Percentiles rank a stretch among this genome's conserved stretches.
These are phyloP conservation scores for Aspergillus sp. DNA, from an alignment of 2,329 filamentous ascomycete species.

Conservation along the genomic window DNA sequence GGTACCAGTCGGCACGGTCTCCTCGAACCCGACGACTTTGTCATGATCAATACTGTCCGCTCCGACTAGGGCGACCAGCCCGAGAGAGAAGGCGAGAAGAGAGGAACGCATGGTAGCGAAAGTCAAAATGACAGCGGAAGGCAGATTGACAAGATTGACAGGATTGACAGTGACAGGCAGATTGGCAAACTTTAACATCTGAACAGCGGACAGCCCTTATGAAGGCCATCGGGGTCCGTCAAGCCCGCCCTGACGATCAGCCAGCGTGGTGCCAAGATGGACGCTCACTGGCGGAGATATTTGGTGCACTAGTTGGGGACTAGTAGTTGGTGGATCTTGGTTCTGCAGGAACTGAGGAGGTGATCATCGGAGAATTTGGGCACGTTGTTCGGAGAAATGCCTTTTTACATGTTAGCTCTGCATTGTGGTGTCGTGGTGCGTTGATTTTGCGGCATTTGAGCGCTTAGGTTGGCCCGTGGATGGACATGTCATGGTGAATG, in stretches of 20 bases:
- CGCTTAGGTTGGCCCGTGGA: not conserved
- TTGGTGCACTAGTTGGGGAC: not conserved
- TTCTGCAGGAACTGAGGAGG: not conserved
- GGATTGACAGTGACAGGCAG: not conserved
- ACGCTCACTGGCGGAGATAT: not conserved
- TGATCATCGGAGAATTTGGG: not conserved
- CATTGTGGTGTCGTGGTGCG: no score
- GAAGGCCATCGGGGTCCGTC: not conserved
- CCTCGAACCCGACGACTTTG: conserved; percentile 53
- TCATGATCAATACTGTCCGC: conserved; percentile 48
- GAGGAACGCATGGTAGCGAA: not conserved
- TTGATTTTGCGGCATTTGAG: no score
- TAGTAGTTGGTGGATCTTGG: not conserved
- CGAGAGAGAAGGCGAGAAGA: conserved; percentile 3
- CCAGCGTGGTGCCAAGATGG: not conserved
- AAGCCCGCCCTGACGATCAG: not conserved
- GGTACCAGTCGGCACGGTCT: conserved; percentile 52
- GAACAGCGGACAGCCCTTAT: not conserved
- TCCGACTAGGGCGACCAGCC: conserved; percentile 6
- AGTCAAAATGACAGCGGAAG: not conserved
- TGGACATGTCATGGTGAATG: not conserved
- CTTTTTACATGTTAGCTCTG: not conserved
- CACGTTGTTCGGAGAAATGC: not conserved
- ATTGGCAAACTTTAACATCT: not conserved
- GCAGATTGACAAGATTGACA: not conserved